phyloP scores from a whole-genome alignment of 164 flowering plant genomes.

The Nelumbo lutea region DNA sequence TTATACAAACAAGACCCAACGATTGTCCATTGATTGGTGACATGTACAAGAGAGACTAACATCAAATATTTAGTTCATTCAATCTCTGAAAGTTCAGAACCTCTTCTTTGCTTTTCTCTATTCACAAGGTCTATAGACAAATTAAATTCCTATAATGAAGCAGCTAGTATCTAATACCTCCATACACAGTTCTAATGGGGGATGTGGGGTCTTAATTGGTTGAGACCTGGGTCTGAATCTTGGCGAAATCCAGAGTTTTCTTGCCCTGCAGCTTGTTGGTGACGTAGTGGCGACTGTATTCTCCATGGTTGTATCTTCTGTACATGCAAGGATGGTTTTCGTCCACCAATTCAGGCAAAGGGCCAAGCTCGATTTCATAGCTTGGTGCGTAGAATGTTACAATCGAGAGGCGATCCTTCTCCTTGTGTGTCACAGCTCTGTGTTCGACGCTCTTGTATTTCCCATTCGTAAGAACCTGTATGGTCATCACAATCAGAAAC shows the following conservation, averaged over 20 bases:
- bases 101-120: slow-evolving; percentile 6
- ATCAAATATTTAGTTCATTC: too few relatives aligned
- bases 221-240: slow-evolving; percentile 26
- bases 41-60: neutral
- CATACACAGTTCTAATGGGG: too few relatives aligned
- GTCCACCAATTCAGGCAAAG: slow-evolving; percentile 53
- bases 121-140: slow-evolving; percentile 9
- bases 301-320: slow-evolving; percentile 84
- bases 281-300: slow-evolving; percentile 74
- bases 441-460: slow-evolving; percentile 92
- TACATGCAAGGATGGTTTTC: slow-evolving; percentile 58
- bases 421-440: slow-evolving; percentile 74
- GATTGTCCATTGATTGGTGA: too few relatives aligned
- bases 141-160: neutral
- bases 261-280: slow-evolving; percentile 84
- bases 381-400: slow-evolving; percentile 93
- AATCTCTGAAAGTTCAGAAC: slow-evolving; percentile 1
- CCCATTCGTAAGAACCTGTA: slow-evolving; percentile 90
- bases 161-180: neutral
- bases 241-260: slow-evolving; percentile 79
- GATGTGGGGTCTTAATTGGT: slow-evolving; percentile 1
- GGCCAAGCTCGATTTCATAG: slow-evolving; percentile 70
- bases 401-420: slow-evolving; percentile 68
- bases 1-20: too few relatives aligned
- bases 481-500: neutral